Percentiles rank a stretch among this genome's conserved stretches.
These are phyloP conservation scores for Pyrenula massariospora DNA, from an alignment of 495 filamentous ascomycete genomes.

Conservation along the genomic window DNA sequence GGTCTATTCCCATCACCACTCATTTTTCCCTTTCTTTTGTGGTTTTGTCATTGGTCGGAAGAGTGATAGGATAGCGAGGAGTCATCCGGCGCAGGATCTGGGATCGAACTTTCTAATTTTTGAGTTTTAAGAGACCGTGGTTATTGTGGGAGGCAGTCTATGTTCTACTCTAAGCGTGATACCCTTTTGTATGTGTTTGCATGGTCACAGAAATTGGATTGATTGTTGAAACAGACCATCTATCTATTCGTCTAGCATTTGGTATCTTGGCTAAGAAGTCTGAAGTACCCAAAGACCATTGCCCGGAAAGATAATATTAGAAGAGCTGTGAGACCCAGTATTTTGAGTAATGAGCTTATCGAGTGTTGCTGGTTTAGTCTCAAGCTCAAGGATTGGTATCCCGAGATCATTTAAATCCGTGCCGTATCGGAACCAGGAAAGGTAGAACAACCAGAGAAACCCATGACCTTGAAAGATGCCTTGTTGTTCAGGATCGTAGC, in stretches of 20 bases:
- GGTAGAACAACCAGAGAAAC: too few relatives aligned
- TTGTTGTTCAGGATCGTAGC: too few relatives aligned
- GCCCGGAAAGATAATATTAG: not conserved
- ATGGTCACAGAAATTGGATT: not conserved
- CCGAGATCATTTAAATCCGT: too few relatives aligned
- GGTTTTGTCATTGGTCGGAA: not conserved
- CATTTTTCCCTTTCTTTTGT: not conserved
- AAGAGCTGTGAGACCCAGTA: not conserved
- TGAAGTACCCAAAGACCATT: not conserved
- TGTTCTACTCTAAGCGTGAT: not conserved
- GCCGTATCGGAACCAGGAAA: too few relatives aligned
- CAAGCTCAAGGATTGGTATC: too few relatives aligned
- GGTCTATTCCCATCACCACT: not conserved
- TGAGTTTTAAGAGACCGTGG: not conserved
- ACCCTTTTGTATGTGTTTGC: not conserved
- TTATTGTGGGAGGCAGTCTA: not conserved
- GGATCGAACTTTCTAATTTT: too few relatives aligned
- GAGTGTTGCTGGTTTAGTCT: too few relatives aligned
- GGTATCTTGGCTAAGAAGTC: not conserved
- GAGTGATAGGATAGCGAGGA: not conserved
- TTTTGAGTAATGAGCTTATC: too few relatives aligned
- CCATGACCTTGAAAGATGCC: too few relatives aligned
- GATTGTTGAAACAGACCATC: not conserved
- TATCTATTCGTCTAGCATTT: not conserved
- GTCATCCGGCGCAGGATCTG: not conserved